Evolutionary conservation across 2,329 filamentous ascomycete genomes (phyloP).

Genomic region (Aspergillus flavus): DNA sequence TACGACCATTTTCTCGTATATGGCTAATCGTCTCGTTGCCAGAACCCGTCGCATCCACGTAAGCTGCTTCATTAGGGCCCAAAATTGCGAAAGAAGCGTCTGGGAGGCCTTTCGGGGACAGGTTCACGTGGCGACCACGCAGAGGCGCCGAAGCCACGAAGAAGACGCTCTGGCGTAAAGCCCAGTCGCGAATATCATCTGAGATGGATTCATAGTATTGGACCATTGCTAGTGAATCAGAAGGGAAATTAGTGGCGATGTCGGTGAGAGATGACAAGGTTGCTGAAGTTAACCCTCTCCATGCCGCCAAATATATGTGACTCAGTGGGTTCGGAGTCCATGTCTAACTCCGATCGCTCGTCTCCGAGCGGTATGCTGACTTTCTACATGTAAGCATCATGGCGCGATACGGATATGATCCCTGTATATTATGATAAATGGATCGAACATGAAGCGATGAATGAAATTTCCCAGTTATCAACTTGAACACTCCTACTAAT

Average conservation of each 20-base stretch:
- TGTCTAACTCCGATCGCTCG: not conserved
- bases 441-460: not conserved
- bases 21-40: slow-evolving; percentile 77
- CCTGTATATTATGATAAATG: not conserved
- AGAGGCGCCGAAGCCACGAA: slow-evolving; percentile 74
- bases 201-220: slow-evolving; percentile 61
- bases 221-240: slow-evolving; percentile 49
- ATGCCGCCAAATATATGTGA: not conserved
- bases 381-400: not conserved
- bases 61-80: slow-evolving; percentile 62
- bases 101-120: slow-evolving; percentile 73
- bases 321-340: not conserved
- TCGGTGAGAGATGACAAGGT: not conserved
- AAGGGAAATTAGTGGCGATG: not conserved
- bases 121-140: slow-evolving; percentile 69
- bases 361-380: not conserved
- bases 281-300: not conserved
- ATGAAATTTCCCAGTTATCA: not conserved
- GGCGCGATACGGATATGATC: not conserved
- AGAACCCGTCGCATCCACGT: slow-evolving; percentile 74
- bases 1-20: slow-evolving; percentile 73
- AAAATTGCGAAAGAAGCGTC: slow-evolving; percentile 65
- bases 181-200: slow-evolving; percentile 63
- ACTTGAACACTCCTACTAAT: not conserved
- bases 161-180: slow-evolving; percentile 70